Percentiles rank a stretch among this genome's conserved stretches.
phyloP scores from a whole-genome alignment of 495 filamentous ascomycete genomes.

The Penicillium parvum region DNA sequence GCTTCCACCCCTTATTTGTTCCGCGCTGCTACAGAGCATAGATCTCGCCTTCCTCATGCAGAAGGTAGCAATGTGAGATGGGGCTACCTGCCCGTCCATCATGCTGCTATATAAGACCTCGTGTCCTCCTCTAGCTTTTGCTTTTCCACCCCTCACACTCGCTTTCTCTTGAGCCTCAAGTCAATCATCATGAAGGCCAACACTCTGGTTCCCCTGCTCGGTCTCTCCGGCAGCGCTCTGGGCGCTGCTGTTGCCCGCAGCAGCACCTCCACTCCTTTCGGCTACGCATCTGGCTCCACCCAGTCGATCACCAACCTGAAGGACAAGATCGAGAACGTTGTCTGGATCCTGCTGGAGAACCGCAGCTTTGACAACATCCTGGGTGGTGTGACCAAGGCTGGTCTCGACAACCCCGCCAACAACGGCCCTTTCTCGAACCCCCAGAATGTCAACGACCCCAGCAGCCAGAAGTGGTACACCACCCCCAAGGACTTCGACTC shows the following conservation, averaged over 20 bases:
- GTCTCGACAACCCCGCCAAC: slow-evolving; percentile 41
- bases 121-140: slow-evolving; percentile 4
- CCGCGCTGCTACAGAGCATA: background rate
- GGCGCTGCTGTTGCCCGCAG: slow-evolving; percentile 14
- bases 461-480: slow-evolving; percentile 35
- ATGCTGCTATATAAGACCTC: slow-evolving; percentile 2
- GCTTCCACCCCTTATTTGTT: slow-evolving; percentile 3
- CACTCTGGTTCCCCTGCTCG: slow-evolving; percentile 19
- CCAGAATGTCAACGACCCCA: slow-evolving; percentile 32
- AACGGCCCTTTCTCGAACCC: slow-evolving; percentile 43
- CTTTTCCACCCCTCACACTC: slow-evolving; percentile 1
- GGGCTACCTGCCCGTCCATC: too few species aligned
- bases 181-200: slow-evolving; percentile 22
- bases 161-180: background rate
- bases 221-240: slow-evolving; percentile 21
- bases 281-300: slow-evolving; percentile 26
- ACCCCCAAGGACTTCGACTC: slow-evolving; percentile 42
- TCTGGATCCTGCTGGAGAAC: slow-evolving; percentile 44
- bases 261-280: slow-evolving; percentile 11
- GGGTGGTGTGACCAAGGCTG: slow-evolving; percentile 35
- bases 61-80: background rate
- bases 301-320: slow-evolving; percentile 37
- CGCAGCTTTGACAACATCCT: slow-evolving; percentile 46
- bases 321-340: slow-evolving; percentile 46
- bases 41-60: background rate